Evolutionary conservation across 371 early-diverging fungal genomes (phyloP).

Genomic region (Smittium culicis): DNA sequence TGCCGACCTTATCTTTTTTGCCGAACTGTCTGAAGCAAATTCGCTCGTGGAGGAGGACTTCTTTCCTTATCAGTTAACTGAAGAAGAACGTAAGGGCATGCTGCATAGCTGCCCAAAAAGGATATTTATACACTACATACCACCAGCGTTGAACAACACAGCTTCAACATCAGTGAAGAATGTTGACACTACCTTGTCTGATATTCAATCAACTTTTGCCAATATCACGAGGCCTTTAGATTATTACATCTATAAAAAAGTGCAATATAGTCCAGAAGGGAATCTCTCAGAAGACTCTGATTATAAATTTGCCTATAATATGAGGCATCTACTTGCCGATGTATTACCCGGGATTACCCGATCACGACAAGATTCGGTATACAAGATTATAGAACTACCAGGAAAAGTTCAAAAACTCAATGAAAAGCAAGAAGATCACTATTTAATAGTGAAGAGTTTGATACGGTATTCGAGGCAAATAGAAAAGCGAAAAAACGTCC

Average conservation of each 20-base stretch:
- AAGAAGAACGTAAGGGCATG: background rate
- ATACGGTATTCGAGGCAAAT: background rate
- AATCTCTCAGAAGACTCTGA: background rate
- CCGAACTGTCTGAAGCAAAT: background rate
- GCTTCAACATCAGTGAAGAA: background rate
- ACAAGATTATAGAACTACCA: background rate
- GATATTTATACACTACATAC: background rate
- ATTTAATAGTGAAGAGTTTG: background rate
- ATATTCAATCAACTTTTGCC: background rate
- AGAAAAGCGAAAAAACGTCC: background rate
- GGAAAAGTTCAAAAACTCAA: background rate
- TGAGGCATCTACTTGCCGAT: background rate
- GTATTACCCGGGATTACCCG: background rate
- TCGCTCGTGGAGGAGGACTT: background rate
- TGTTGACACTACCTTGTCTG: background rate
- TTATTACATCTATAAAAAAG: background rate
- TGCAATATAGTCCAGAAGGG: background rate
- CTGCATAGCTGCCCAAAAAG: background rate
- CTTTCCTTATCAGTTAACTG: background rate
- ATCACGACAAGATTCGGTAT: background rate
- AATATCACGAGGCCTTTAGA: background rate
- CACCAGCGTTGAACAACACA: background rate
- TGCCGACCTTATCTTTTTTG: background rate
- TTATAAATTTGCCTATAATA: background rate
- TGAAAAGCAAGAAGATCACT: background rate